A percentile compares a stretch with the other conserved stretches of the same genome.
Evolutionary conservation across 2,329 filamentous ascomycete species (phyloP).

Genomic region (Aspergillus niger): DNA sequence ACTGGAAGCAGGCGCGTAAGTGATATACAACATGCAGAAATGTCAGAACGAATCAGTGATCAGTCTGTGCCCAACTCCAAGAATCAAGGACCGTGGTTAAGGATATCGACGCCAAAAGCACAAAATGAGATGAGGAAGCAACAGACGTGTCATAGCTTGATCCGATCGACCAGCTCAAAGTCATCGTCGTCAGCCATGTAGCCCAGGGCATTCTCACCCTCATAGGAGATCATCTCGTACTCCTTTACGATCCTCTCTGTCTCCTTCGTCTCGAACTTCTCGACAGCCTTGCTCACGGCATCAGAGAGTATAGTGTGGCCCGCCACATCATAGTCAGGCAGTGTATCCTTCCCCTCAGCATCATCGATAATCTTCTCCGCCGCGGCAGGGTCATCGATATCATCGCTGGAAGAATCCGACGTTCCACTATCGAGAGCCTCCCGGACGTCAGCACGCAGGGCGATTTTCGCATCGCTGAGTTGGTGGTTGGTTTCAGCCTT

Average conservation of each 20-base stretch:
- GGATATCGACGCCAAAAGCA: conserved; percentile 5
- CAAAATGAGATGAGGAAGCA: background rate
- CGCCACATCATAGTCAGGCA: conserved; percentile 57
- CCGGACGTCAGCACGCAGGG: conserved; percentile 35
- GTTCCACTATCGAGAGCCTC: conserved; percentile 33
- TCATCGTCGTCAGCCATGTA: conserved; percentile 42
- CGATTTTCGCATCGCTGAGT: conserved; percentile 21
- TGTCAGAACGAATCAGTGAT: background rate
- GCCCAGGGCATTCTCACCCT: conserved; percentile 35
- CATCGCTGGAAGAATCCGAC: conserved; percentile 37
- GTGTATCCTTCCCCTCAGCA: conserved; percentile 51
- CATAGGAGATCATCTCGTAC: conserved; percentile 56
- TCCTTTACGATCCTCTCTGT: conserved; percentile 64
- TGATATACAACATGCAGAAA: conserved; percentile 1
- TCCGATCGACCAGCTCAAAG: conserved; percentile 45
- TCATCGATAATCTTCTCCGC: conserved; percentile 49
- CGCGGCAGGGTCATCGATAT: conserved; percentile 41
- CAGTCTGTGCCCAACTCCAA: conserved; percentile 12
- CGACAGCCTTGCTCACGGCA: conserved; percentile 60
- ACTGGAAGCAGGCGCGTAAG: conserved; percentile 6
- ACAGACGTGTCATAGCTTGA: conserved; percentile 21
- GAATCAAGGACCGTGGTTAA: background rate
- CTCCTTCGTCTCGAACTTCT: conserved; percentile 61
- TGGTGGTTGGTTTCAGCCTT: conserved; percentile 20
- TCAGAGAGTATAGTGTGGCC: conserved; percentile 61